A percentile compares a stretch with the other conserved stretches of the same genome.
Evolutionary conservation across 1,284 basidiomycete genomes (phyloP).

Genomic region (Pascua guehoae): DNA sequence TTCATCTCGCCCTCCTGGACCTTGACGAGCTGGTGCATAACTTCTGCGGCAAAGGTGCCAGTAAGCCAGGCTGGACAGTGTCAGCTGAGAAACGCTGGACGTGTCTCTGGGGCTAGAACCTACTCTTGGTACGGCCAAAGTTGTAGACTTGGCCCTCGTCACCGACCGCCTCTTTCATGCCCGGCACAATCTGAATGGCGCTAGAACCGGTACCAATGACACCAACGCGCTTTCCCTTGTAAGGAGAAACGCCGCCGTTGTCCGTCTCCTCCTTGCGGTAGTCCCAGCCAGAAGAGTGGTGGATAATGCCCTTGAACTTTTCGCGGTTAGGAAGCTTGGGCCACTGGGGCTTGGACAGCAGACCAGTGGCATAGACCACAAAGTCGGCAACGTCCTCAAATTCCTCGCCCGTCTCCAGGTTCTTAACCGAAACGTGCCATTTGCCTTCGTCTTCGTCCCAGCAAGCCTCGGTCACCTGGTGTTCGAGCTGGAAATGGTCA

Average conservation of each 20-base stretch:
- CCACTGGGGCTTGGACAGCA: conserved; percentile 29
- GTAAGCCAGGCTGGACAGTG: conserved; percentile 27
- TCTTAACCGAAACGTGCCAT: conserved; percentile 25
- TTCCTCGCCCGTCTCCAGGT: conserved; percentile 1
- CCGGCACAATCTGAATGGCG: conserved; percentile 30
- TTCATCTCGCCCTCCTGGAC: not conserved
- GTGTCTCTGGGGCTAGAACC: not conserved
- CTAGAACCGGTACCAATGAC: conserved; percentile 20
- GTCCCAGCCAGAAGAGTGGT: conserved; percentile 26
- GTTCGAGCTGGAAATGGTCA: conserved; percentile 20
- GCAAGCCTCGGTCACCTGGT: conserved; percentile 23
- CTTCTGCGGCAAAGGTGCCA: conserved; percentile 21
- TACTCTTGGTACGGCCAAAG: conserved; percentile 23
- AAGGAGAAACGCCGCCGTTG: not conserved
- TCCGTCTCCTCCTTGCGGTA: conserved; percentile 11
- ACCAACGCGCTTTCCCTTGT: conserved; percentile 11
- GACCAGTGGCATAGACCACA: conserved; percentile 33
- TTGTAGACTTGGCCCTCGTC: conserved; percentile 18
- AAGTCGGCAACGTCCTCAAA: conserved; percentile 28
- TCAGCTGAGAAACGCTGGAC: no score
- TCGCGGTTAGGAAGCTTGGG: conserved; percentile 29
- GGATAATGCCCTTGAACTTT: conserved; percentile 26
- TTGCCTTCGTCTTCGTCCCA: conserved; percentile 24
- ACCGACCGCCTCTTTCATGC: conserved; percentile 12
- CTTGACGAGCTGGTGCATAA: conserved; percentile 10